Evolutionary conservation across 495 filamentous ascomycete genomes (phyloP).

Genomic region (Aspergillus asperescens): DNA sequence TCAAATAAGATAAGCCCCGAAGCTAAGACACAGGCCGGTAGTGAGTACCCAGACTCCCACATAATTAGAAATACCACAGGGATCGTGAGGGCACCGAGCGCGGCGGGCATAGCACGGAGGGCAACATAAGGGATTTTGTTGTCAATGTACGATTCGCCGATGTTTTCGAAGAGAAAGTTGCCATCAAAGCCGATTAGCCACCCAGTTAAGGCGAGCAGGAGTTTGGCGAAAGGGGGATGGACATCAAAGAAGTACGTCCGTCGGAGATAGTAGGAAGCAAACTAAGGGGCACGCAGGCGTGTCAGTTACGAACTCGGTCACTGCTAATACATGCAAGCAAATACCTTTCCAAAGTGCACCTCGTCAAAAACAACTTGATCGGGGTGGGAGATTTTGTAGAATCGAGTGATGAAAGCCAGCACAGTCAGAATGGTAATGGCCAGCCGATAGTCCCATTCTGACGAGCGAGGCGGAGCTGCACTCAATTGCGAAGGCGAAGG

Average conservation of each 20-base stretch:
- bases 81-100: conserved; percentile 87
- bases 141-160: conserved; percentile 94
- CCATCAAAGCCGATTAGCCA: conserved; percentile 96
- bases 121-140: conserved; percentile 97
- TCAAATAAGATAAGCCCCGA: conserved; percentile 88
- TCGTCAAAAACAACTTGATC: conserved; percentile 98
- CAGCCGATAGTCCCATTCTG: conserved; percentile 82
- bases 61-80: conserved; percentile 95
- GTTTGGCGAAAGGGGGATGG: conserved; percentile 86
- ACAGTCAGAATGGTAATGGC: conserved; percentile 71
- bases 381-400: conserved; percentile 91
- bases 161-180: conserved; percentile 97
- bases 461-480: conserved; percentile 29
- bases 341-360: conserved; percentile 98
- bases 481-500: conserved; percentile 14
- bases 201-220: conserved; percentile 76
- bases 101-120: conserved; percentile 87
- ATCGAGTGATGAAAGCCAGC: conserved; percentile 83
- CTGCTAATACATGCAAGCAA: conserved; percentile 13
- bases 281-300: conserved; percentile 49
- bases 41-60: conserved; percentile 98
- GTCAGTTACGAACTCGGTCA: conserved; percentile 17
- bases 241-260: conserved; percentile 99
- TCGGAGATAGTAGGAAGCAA: conserved; percentile 94
- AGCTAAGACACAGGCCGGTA: conserved; percentile 85